Percentiles rank a stretch among this genome's conserved stretches.
Conservation (phyloP, 176 grass and related monocot species). For the Paspalum notatum region DNA sequence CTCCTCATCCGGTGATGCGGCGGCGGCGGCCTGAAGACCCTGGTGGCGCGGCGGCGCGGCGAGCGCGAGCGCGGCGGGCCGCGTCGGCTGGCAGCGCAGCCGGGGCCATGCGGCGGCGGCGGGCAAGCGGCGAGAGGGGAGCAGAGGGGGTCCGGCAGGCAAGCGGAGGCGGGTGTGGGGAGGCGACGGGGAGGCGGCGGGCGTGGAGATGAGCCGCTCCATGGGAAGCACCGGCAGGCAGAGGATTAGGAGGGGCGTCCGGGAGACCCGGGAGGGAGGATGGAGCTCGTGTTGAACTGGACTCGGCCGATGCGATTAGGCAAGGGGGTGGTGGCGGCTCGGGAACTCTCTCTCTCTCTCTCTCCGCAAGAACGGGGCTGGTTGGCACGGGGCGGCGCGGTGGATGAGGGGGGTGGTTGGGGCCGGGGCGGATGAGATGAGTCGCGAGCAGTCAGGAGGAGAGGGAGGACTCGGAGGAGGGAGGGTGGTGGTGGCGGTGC, state of each 20-base stretch:
- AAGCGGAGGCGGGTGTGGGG: slow-evolving; percentile 30
- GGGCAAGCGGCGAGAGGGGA: slow-evolving; percentile 28
- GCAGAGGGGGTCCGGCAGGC: slow-evolving; percentile 6
- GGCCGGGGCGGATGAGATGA: not conserved
- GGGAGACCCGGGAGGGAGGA: not conserved
- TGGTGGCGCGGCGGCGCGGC: slow-evolving; percentile 31
- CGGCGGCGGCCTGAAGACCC: not conserved
- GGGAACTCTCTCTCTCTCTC: too few relatives aligned
- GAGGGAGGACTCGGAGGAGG: too few relatives aligned
- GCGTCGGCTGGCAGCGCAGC: slow-evolving; percentile 7
- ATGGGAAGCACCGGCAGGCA: slow-evolving; percentile 46
- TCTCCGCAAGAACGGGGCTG: not conserved
- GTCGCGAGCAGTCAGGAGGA: not conserved
- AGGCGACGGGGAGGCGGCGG: slow-evolving; percentile 3
- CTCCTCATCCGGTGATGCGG: slow-evolving; percentile 6
- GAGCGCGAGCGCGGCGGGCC: not conserved
- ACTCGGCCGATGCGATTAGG: too few relatives aligned
- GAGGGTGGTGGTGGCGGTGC: slow-evolving; percentile 34
- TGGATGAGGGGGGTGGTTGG: slow-evolving; percentile 30
- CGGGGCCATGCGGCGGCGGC: slow-evolving; percentile 21
- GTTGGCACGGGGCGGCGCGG: not conserved
- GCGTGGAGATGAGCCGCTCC: slow-evolving; percentile 67
- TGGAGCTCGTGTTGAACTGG: not conserved
- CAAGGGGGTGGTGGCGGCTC: not conserved
- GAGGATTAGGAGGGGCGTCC: not conserved